Percentiles rank a stretch among this genome's conserved stretches.
Conservation (phyloP, 495 filamentous ascomycete genomes). For the Penicillium flavigenum region DNA sequence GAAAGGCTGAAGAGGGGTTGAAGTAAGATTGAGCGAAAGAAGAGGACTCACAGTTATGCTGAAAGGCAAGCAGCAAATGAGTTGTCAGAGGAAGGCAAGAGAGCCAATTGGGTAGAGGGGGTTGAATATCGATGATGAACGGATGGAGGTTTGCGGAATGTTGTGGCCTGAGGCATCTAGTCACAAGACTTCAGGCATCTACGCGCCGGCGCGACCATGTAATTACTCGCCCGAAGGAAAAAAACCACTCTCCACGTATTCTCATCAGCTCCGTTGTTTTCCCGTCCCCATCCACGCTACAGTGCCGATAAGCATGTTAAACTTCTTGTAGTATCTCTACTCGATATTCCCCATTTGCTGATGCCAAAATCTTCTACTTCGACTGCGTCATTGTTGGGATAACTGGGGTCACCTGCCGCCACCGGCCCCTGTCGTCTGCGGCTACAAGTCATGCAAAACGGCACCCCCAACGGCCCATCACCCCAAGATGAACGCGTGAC, state of each 20-base stretch:
- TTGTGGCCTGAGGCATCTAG: slow-evolving; percentile 20
- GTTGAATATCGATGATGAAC: slow-evolving; percentile 35
- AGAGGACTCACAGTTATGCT: slow-evolving; percentile 32
- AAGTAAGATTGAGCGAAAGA: not conserved
- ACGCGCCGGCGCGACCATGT: slow-evolving; percentile 35
- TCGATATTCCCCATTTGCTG: slow-evolving; percentile 57
- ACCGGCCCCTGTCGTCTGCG: slow-evolving; percentile 51
- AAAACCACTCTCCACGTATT: slow-evolving; percentile 48
- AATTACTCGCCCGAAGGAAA: slow-evolving; percentile 33
- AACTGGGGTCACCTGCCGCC: slow-evolving; percentile 57
- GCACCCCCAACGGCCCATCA: slow-evolving; percentile 49
- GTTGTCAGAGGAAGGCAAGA: slow-evolving; percentile 26
- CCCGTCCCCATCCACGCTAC: slow-evolving; percentile 39
- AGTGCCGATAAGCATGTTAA: slow-evolving; percentile 59
- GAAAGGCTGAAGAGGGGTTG: slow-evolving; percentile 1
- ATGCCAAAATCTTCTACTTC: slow-evolving; percentile 60
- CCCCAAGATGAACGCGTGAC: slow-evolving; percentile 48
- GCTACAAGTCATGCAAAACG: slow-evolving; percentile 60
- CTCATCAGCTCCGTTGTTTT: slow-evolving; percentile 35
- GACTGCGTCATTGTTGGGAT: slow-evolving; percentile 66
- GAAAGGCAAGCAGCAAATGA: slow-evolving; percentile 29
- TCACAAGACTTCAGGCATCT: slow-evolving; percentile 16
- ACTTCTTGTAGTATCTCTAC: slow-evolving; percentile 54
- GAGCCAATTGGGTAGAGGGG: slow-evolving; percentile 25
- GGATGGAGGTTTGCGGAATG: slow-evolving; percentile 37